Conservation (phyloP, 31 red algal genomes). For the Endocladia muricata region DNA sequence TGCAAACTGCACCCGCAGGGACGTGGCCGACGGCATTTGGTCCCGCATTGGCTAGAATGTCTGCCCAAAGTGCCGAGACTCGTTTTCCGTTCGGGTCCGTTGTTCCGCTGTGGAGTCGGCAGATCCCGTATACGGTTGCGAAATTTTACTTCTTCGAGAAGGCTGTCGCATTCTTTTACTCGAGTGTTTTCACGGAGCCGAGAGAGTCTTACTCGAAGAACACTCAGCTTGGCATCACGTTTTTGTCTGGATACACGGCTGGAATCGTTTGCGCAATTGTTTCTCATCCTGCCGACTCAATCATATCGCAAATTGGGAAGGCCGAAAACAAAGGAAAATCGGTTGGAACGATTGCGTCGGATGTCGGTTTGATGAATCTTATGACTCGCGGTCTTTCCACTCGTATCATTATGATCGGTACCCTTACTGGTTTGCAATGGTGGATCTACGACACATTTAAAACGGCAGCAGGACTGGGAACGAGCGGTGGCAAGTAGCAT, state of each 20-base stretch:
- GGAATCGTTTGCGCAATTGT: conserved; percentile 90
- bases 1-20: conserved; percentile 72
- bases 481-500: conserved; percentile 74
- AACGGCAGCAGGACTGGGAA: conserved; percentile 66
- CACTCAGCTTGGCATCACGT: conserved; percentile 85
- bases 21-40: conserved; percentile 64
- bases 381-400: conserved; percentile 73
- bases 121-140: conserved; percentile 97
- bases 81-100: conserved; percentile 84
- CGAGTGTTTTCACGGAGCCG: conserved; percentile 63
- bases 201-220: conserved; percentile 81
- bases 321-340: conserved; percentile 80
- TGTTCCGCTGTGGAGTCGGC: conserved; percentile 78
- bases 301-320: conserved; percentile 89
- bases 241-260: conserved; percentile 82
- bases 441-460: conserved; percentile 90
- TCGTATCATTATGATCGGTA: conserved; percentile 97
- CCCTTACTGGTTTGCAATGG: conserved; percentile 88
- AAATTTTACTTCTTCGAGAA: conserved; percentile 98
- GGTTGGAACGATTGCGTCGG: conserved; percentile 72
- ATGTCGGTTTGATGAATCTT: conserved; percentile 77
- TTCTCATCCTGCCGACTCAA: conserved; percentile 88
- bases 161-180: conserved; percentile 58
- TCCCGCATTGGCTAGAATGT: conserved; percentile 63
- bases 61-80: conserved; percentile 52